Conservation (phyloP, 768 basidiomycete species). For the Collybia nuda region DNA sequence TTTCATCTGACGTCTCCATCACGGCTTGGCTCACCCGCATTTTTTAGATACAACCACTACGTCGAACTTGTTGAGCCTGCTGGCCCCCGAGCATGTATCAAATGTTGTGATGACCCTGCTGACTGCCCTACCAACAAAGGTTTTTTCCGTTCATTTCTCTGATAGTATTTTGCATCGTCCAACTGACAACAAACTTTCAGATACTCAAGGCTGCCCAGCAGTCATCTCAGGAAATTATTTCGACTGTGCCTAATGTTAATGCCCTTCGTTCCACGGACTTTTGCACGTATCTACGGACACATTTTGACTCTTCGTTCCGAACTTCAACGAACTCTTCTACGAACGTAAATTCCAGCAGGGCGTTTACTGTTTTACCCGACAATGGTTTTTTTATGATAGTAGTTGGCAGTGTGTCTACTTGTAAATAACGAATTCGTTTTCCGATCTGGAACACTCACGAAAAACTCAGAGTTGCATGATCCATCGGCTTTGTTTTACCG, state of each 20-base stretch:
- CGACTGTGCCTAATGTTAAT: slow-evolving; percentile 34
- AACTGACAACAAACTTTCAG: slow-evolving; percentile 21
- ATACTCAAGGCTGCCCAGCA: slow-evolving; percentile 48
- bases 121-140: slow-evolving; percentile 56
- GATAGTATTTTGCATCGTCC: neutral
- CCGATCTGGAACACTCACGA: no score
- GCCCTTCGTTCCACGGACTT: neutral
- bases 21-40: neutral
- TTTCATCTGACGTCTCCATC: slow-evolving; percentile 1
- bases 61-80: slow-evolving; percentile 58
- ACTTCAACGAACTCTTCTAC: no score
- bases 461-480: no score
- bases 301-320: no score
- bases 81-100: slow-evolving; percentile 52
- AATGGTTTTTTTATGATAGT: no score
- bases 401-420: no score
- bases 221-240: slow-evolving; percentile 59
- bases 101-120: slow-evolving; percentile 52
- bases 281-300: neutral
- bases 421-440: no score
- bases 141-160: slow-evolving; percentile 11
- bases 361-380: no score
- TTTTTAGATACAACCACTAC: slow-evolving; percentile 52
- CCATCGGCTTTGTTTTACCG: no score
- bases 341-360: no score